A percentile compares a stretch with the other conserved stretches of the same genome.
Evolutionary conservation across 257 asterid genomes (phyloP).

Genomic region (Penstemon eatonii): DNA sequence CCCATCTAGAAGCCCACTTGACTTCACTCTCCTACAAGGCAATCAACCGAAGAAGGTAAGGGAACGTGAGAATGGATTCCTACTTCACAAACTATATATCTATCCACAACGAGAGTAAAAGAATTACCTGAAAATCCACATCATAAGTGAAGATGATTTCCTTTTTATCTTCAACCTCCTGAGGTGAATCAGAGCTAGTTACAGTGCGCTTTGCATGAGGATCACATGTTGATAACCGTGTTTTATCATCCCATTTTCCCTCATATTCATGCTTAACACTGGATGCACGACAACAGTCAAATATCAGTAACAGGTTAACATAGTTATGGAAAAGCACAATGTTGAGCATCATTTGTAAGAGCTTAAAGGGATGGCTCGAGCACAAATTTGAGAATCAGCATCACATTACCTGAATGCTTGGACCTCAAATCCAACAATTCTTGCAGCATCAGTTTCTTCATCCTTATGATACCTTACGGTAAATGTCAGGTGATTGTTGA

Average conservation of each 20-base stretch:
- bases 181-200: slow-evolving; percentile 70
- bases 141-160: slow-evolving; percentile 86
- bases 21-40: slow-evolving; percentile 68
- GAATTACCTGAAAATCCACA: slow-evolving; percentile 76
- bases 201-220: slow-evolving; percentile 78
- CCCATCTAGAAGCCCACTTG: slow-evolving; percentile 99
- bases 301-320: slow-evolving; percentile 20
- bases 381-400: slow-evolving; percentile 17
- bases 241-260: slow-evolving; percentile 63
- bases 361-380: slow-evolving; percentile 10
- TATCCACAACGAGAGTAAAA: slow-evolving; percentile 1
- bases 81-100: background rate
- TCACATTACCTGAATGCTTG: slow-evolving; percentile 64
- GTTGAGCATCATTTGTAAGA: slow-evolving; percentile 12
- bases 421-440: slow-evolving; percentile 91
- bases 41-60: slow-evolving; percentile 3
- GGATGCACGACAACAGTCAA: slow-evolving; percentile 21
- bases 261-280: slow-evolving; percentile 87
- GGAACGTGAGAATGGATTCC: slow-evolving; percentile 17
- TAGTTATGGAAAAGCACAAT: slow-evolving; percentile 1
- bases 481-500: slow-evolving; percentile 75
- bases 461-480: slow-evolving; percentile 83
- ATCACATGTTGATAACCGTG: slow-evolving; percentile 70
- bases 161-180: slow-evolving; percentile 72
- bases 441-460: slow-evolving; percentile 64